A percentile compares a stretch with the other conserved stretches of the same genome.
These are phyloP conservation scores for Macadamia integrifolia DNA, from an alignment of 164 flowering plant genomes.

Conservation along the genomic window DNA sequence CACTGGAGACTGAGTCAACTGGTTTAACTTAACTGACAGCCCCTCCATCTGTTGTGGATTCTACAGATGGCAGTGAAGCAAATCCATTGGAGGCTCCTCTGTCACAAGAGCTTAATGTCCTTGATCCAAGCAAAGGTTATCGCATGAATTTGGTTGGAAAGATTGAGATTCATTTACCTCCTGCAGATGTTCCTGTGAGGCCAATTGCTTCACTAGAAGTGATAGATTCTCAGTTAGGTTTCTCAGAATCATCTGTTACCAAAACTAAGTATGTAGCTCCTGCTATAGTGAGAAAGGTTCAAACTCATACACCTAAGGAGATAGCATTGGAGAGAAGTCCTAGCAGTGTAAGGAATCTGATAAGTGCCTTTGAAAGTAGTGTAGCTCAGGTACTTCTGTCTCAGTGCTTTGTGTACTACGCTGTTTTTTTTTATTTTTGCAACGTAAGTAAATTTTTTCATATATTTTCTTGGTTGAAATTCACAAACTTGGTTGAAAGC, in stretches of 20 bases:
- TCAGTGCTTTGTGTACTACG: neutral
- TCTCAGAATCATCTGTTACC: constrained; percentile 13
- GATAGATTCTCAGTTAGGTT: constrained; percentile 8
- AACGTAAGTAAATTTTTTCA: neutral
- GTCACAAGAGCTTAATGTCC: constrained; percentile 10
- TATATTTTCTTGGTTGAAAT: constrained; percentile 9
- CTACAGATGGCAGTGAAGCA: constrained; percentile 39
- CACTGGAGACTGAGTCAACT: no score
- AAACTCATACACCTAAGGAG: constrained; percentile 16
- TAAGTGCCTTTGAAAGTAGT: constrained; percentile 61
- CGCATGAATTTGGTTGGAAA: constrained; percentile 10
- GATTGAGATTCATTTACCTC: constrained; percentile 8
- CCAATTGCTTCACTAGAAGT: constrained; percentile 8
- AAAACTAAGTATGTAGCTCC: constrained; percentile 10
- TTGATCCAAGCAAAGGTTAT: constrained; percentile 5
- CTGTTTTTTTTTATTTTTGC: neutral
- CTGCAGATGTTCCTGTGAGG: constrained; percentile 9
- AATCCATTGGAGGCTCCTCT: constrained; percentile 13
- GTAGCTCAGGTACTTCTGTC: constrained; percentile 46
- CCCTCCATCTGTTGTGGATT: constrained; percentile 26
- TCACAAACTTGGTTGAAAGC: constrained; percentile 15
- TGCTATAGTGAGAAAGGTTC: constrained; percentile 13
- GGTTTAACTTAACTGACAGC: constrained; percentile 11
- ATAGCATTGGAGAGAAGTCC: constrained; percentile 27
- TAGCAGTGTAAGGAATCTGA: constrained; percentile 61